A percentile compares a stretch with the other conserved stretches of the same genome.
These are phyloP conservation scores for Daldinia vernicosa DNA, from an alignment of 495 filamentous ascomycete species.

Conservation along the genomic window DNA sequence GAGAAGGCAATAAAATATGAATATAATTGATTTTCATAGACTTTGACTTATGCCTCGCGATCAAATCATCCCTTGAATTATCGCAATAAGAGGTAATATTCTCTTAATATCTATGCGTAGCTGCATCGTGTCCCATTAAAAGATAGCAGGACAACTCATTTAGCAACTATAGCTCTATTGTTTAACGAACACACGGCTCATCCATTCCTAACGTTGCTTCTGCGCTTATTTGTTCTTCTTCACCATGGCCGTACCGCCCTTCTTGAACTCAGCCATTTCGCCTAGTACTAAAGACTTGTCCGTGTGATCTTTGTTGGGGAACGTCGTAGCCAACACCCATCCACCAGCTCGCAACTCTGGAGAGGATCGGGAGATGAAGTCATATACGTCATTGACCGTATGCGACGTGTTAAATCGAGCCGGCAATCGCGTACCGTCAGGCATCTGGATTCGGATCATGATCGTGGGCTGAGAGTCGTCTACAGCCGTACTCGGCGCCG, in stretches of 20 bases:
- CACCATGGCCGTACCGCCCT: conserved; percentile 82
- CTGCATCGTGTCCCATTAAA: background rate
- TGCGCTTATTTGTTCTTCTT: conserved; percentile 56
- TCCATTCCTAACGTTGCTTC: background rate
- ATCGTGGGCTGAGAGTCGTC: conserved; percentile 81
- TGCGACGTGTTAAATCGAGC: conserved; percentile 92
- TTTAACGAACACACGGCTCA: conserved; percentile 1
- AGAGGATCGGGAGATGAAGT: conserved; percentile 78
- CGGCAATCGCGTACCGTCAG: conserved; percentile 84
- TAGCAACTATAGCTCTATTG: conserved; percentile 21
- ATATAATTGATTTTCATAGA: background rate
- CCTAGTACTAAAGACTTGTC: conserved; percentile 75
- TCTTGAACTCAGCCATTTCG: conserved; percentile 84
- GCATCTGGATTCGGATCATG: conserved; percentile 86
- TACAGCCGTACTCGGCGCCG: conserved; percentile 61
- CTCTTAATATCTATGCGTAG: conserved; percentile 22
- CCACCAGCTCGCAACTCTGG: conserved; percentile 63
- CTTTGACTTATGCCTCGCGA: background rate
- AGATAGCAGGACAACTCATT: background rate
- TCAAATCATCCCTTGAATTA: conserved; percentile 11
- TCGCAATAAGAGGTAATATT: conserved; percentile 12
- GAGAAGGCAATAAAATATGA: background rate
- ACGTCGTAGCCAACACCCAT: conserved; percentile 93
- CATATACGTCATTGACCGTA: conserved; percentile 90
- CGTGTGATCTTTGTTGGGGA: conserved; percentile 90